These are phyloP conservation scores for Phytomonas sp. DNA, from an alignment of 208 protist genomes.

Conservation along the genomic window DNA sequence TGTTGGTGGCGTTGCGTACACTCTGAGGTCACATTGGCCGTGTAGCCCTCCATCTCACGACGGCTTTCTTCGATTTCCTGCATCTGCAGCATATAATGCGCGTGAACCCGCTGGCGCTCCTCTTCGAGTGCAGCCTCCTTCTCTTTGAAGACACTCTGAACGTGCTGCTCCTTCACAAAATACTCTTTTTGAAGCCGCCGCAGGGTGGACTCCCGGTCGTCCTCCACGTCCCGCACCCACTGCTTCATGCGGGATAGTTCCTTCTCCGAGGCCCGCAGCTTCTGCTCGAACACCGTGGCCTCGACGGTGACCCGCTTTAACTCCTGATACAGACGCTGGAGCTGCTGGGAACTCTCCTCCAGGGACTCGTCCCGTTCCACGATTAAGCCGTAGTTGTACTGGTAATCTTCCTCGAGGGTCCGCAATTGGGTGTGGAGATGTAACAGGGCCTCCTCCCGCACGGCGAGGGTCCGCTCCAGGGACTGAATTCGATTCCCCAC, in stretches of 20 bases:
- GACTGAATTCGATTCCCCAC: slow-evolving; percentile 65
- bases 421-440: slow-evolving; percentile 43
- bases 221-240: slow-evolving; percentile 50
- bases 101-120: slow-evolving; percentile 54
- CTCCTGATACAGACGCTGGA: slow-evolving; percentile 73
- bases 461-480: slow-evolving; percentile 46
- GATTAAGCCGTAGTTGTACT: slow-evolving; percentile 87
- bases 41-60: slow-evolving; percentile 26
- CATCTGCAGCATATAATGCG: slow-evolving; percentile 42
- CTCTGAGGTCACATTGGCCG: slow-evolving; percentile 18
- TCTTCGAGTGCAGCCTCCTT: slow-evolving; percentile 42
- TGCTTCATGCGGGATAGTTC: slow-evolving; percentile 33
- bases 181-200: slow-evolving; percentile 35
- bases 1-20: slow-evolving; percentile 32
- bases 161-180: slow-evolving; percentile 43
- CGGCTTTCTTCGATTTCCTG: slow-evolving; percentile 37
- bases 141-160: slow-evolving; percentile 24
- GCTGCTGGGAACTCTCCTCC: slow-evolving; percentile 68
- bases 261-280: slow-evolving; percentile 28
- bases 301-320: slow-evolving; percentile 48
- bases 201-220: slow-evolving; percentile 34
- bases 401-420: slow-evolving; percentile 82
- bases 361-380: slow-evolving; percentile 74
- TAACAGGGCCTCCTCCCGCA: slow-evolving; percentile 61
- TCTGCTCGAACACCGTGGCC: slow-evolving; percentile 22